Conservation (phyloP, 495 filamentous ascomycete genomes). For the Hypoxylon fuscum region DNA sequence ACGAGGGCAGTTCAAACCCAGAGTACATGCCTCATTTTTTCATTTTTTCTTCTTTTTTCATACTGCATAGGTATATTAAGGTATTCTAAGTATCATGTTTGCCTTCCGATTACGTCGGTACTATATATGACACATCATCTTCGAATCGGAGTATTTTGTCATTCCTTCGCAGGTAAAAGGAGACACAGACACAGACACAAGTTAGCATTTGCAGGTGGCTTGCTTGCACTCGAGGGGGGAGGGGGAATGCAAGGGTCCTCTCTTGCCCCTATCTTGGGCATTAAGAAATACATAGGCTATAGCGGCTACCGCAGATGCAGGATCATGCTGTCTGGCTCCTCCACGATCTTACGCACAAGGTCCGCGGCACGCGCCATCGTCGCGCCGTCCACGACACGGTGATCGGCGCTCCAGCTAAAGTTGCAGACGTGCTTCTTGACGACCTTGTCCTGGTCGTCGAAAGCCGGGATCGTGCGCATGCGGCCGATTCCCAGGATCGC, state of each 20-base stretch:
- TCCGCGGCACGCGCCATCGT: constrained; percentile 91
- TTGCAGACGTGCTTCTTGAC: constrained; percentile 75
- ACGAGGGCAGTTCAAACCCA: constrained; percentile 9
- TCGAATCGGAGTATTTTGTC: constrained; percentile 17
- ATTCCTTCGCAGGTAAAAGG: not conserved
- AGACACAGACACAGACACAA: not conserved
- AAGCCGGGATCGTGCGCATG: constrained; percentile 76
- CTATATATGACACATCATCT: constrained; percentile 36
- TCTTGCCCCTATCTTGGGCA: constrained; percentile 5
- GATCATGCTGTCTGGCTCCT: constrained; percentile 87
- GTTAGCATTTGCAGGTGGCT: constrained; percentile 16
- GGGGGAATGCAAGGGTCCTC: not conserved
- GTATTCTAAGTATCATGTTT: constrained; percentile 5
- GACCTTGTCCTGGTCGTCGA: constrained; percentile 64
- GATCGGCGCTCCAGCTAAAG: constrained; percentile 98
- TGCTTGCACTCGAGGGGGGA: not conserved
- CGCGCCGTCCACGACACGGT: constrained; percentile 92
- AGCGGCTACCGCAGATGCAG: constrained; percentile 59
- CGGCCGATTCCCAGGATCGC: constrained; percentile 91
- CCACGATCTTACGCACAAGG: constrained; percentile 75
- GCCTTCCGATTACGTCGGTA: constrained; percentile 15
- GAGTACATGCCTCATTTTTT: no score
- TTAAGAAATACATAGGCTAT: constrained; percentile 20
- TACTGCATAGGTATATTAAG: not conserved
- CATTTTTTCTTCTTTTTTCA: not conserved